Conservation (phyloP, 805 yeast genomes). For the Candida glaebosa region DNA sequence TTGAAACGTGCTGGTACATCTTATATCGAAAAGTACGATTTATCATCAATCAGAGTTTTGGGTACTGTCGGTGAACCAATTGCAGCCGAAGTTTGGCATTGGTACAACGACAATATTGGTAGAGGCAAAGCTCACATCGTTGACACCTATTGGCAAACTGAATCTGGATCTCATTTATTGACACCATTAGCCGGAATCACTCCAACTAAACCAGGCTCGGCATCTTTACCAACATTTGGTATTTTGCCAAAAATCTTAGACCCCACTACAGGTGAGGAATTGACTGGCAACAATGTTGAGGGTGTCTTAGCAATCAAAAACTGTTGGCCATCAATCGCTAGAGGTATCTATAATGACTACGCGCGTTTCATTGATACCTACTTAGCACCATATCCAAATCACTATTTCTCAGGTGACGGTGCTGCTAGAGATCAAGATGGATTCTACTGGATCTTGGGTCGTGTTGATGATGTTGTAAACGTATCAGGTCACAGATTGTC, state of each 20-base stretch:
- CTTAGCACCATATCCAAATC: slow-evolving; percentile 87
- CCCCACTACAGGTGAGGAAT: slow-evolving; percentile 85
- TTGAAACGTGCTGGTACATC: slow-evolving; percentile 86
- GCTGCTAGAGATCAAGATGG: slow-evolving; percentile 97
- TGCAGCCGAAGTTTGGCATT: slow-evolving; percentile 97
- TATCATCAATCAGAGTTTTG: slow-evolving; percentile 81
- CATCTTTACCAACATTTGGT: slow-evolving; percentile 95
- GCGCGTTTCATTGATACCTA: slow-evolving; percentile 86
- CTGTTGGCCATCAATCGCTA: slow-evolving; percentile 99
- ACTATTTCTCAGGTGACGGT: slow-evolving; percentile 97
- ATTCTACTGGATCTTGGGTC: slow-evolving; percentile 95
- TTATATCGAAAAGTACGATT: slow-evolving; percentile 74
- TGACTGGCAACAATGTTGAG: slow-evolving; percentile 85
- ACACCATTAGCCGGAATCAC: slow-evolving; percentile 93
- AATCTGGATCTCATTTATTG: slow-evolving; percentile 92
- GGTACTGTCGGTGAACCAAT: slow-evolving; percentile 99
- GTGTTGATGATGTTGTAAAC: slow-evolving; percentile 98
- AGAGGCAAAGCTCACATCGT: slow-evolving; percentile 83
- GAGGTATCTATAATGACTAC: slow-evolving; percentile 91
- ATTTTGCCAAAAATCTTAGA: slow-evolving; percentile 87
- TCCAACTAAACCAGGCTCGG: slow-evolving; percentile 96
- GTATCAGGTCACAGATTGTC: slow-evolving; percentile 97
- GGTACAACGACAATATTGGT: slow-evolving; percentile 94
- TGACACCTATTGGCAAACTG: slow-evolving; percentile 99
- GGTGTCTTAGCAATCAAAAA: slow-evolving; percentile 90